Base-by-base conservation (phyloP, 495 filamentous ascomycete species). In the Hyaloscypha variabilis region DNA sequence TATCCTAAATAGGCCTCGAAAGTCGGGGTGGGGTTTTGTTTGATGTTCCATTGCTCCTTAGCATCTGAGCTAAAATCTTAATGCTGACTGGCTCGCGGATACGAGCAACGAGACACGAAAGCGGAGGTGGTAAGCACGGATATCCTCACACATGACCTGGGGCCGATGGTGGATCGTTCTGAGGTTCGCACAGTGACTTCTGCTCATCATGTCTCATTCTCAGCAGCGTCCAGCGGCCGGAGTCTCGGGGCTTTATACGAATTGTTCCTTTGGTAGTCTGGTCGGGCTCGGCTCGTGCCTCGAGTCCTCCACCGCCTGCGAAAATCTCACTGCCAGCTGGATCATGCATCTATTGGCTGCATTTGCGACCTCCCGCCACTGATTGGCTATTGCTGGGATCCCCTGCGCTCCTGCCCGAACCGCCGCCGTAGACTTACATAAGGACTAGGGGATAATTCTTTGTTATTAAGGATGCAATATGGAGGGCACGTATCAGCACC, bases 391-490 rank as follows among this genome's bases (percentile, higher is more conserved):
- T 2, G 25, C 25, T 34, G 23, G 46, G 50, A 63, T 24, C 28
- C 50, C 46, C 59, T 49, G 59, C n/a, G 6, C 2, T 36, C 29
- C 36, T 19, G 5, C 42, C 26, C 24, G 17, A 36, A 31, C 52
- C 60, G 50, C 46, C 60, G 60, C 60, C 60, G 60, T 53, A 63
- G 25, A 63, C 60, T 55, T 39, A 63, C 60, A 53, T 63, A 31
- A 54, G 28, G 30, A 36, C 28, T 21, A 34, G 46, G 60, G 60
- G n/a, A 21, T 54, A 29, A 29, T 63, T 53, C 10, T 34, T 34
- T 63, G 25, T 55, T 54, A 53, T 63, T 55, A 63, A 63, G 46
- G 30, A 54, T 30, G 36, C 21, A 53, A 63, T 24, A 31, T 63
- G 21, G 25, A 53, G 10, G 25, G 31, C 13, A 50, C 36, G 60